phyloP scores from a whole-genome alignment of 176 grass and related monocot species.

The Pontederia paniculata region DNA sequence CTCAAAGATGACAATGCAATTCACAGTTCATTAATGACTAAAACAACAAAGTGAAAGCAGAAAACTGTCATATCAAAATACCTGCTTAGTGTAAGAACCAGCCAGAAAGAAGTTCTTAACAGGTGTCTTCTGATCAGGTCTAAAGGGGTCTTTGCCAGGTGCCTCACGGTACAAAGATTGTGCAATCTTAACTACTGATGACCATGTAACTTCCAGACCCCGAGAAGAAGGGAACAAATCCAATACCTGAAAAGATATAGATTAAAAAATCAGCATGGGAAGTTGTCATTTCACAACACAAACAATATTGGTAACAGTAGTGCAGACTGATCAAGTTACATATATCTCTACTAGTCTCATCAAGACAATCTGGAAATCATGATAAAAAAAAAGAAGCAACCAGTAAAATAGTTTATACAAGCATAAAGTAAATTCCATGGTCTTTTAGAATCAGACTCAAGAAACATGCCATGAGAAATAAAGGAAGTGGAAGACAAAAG shows the following conservation, averaged over 20 bases:
- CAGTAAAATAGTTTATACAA: too few species aligned
- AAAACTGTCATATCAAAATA: constrained; percentile 14
- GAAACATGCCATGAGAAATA: too few species aligned
- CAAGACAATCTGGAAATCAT: too few species aligned
- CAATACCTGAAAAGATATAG: constrained; percentile 46
- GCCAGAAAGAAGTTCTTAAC: constrained; percentile 92
- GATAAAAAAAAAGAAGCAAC: too few species aligned
- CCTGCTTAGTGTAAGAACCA: constrained; percentile 98
- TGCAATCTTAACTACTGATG: constrained; percentile 81
- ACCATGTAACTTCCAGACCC: constrained; percentile 74
- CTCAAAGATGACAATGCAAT: too few species aligned
- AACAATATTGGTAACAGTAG: not conserved
- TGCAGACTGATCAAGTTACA: too few species aligned
- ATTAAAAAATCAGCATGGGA: constrained; percentile 2
- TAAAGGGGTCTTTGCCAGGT: constrained; percentile 93
- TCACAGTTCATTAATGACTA: too few species aligned
- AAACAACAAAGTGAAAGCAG: not conserved
- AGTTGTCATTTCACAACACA: not conserved
- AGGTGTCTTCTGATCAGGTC: constrained; percentile 92
- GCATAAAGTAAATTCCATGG: too few species aligned
- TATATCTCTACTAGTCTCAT: too few species aligned
- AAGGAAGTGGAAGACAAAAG: too few species aligned
- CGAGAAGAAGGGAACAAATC: constrained; percentile 83
- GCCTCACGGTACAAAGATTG: constrained; percentile 92
- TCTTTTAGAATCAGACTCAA: too few species aligned